These are phyloP conservation scores for Coemansia sp. DNA, from an alignment of 192 early-diverging fungal genomes.

Conservation along the genomic window DNA sequence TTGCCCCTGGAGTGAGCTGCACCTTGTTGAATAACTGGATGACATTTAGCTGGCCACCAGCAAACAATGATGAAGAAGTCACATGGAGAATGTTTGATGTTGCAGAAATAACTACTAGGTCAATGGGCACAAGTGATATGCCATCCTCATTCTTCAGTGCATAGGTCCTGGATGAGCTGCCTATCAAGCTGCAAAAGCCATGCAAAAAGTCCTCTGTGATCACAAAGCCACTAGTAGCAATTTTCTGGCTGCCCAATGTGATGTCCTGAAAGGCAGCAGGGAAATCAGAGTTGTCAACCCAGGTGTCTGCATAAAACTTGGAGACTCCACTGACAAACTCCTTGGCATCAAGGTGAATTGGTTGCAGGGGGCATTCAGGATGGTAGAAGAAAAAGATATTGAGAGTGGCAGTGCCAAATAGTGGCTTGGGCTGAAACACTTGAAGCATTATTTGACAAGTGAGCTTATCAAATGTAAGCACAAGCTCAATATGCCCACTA, in stretches of 20 bases:
- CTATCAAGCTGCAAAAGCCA: slow-evolving; percentile 68
- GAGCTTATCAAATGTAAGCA: background rate
- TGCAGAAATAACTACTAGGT: slow-evolving; percentile 81
- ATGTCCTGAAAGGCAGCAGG: slow-evolving; percentile 11
- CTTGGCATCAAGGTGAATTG: slow-evolving; percentile 14
- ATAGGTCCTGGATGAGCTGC: slow-evolving; percentile 64
- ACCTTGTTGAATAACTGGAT: slow-evolving; percentile 88
- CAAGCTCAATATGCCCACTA: background rate
- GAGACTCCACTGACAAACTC: background rate
- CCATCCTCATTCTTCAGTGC: slow-evolving; percentile 48
- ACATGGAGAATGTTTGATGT: slow-evolving; percentile 75
- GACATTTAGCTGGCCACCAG: slow-evolving; percentile 77
- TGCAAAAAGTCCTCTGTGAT: slow-evolving; percentile 75
- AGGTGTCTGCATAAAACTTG: slow-evolving; percentile 4
- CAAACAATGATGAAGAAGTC: slow-evolving; percentile 77
- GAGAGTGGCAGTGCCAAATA: slow-evolving; percentile 1
- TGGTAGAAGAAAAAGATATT: slow-evolving; percentile 6
- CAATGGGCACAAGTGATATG: slow-evolving; percentile 70
- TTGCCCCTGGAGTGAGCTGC: slow-evolving; percentile 60
- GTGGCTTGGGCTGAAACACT: slow-evolving; percentile 4
- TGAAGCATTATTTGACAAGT: background rate
- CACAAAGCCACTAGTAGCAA: background rate
- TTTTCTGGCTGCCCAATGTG: background rate
- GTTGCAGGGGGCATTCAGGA: slow-evolving; percentile 8
- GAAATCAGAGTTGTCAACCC: slow-evolving; percentile 16